phyloP scores from a whole-genome alignment of 2,329 filamentous ascomycete genomes.

The Hyphodiscus sp. region DNA sequence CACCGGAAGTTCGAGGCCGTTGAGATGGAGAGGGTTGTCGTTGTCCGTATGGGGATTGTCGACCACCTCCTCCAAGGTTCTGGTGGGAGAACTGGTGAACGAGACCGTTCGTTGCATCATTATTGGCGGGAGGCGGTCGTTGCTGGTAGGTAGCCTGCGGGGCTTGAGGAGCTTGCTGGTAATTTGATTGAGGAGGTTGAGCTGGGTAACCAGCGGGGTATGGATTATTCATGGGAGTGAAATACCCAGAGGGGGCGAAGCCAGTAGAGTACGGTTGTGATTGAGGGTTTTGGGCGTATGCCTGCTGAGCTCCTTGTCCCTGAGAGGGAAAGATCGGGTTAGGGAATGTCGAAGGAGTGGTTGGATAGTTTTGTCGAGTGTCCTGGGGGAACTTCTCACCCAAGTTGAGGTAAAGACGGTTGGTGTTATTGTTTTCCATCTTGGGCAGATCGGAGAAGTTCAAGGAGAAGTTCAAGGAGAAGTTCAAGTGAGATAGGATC shows the following conservation, averaged over 20 bases:
- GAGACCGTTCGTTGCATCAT: slow-evolving; percentile 83
- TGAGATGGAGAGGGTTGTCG: slow-evolving; percentile 63
- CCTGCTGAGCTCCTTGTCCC: slow-evolving; percentile 29
- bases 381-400: slow-evolving; percentile 54
- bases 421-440: slow-evolving; percentile 25
- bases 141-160: slow-evolving; percentile 40
- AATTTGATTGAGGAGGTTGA: slow-evolving; percentile 36
- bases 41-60: slow-evolving; percentile 62
- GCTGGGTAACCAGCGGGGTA: slow-evolving; percentile 39
- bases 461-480: too few species aligned
- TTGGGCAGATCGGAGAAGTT: slow-evolving; percentile 1
- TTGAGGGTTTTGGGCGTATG: slow-evolving; percentile 32
- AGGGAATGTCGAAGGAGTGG: slow-evolving; percentile 92
- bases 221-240: slow-evolving; percentile 46
- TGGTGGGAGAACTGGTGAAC: slow-evolving; percentile 97
- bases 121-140: slow-evolving; percentile 53
- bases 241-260: slow-evolving; percentile 49
- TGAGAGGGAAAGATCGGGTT: slow-evolving; percentile 60
- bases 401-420: slow-evolving; percentile 26
- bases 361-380: slow-evolving; percentile 65
- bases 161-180: slow-evolving; percentile 51
- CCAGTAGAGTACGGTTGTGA: slow-evolving; percentile 38
- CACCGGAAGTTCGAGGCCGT: slow-evolving; percentile 79
- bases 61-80: slow-evolving; percentile 73
- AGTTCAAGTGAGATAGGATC: not conserved